Base-by-base conservation (phyloP, 768 basidiomycete species). In the Leucocoprinus sp. region DNA sequence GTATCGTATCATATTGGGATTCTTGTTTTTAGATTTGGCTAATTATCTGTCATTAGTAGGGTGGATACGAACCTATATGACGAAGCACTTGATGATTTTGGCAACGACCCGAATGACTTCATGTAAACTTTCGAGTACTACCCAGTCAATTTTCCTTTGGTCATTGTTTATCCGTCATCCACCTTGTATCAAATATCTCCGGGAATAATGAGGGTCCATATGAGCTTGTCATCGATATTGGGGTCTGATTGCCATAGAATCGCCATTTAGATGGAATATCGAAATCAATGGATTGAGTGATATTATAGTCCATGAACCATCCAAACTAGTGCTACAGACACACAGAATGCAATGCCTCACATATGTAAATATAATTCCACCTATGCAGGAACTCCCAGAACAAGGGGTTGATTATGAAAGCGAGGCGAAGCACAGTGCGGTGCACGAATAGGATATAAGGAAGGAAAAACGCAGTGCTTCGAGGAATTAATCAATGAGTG, bases 81-180 rank as follows among this genome's bases (percentile, higher is more conserved):
- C 11, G 93, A 96, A 64, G 78, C 82, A 12, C 64, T 96, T 57
- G 93, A 96, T 62, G 93, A 96, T 64, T 87, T 89, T 58, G 85
- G 84, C 37, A 72, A 66, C 51, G 70, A 74, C 45, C 64, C 71
- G 43, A 84, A 83, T 55, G 93, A 95, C 60, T 95, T 95, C 73
- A 96, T 95, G 93, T 95, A 84, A 73, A 12, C 31, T 12, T 31
- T 4, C 4, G 31, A 7, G 6, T 11, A 5, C 37, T 31, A 60
- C 52, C 49, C 21, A 19, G 9, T 29, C 29, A 9, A 28, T 24
- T n/a, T 18, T 17, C 8, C 27, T 34, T 33, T 21, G 24, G 12
- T 34, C 37, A 29, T 17, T 43, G 31, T 50, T 29, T 39, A 39
- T 34, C n/a, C 31, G 35, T 41, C 35, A 41, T 19, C 38, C 40